These are phyloP conservation scores for Craterostigma plantagineum DNA, from an alignment of 257 asterid species.

Conservation along the genomic window DNA sequence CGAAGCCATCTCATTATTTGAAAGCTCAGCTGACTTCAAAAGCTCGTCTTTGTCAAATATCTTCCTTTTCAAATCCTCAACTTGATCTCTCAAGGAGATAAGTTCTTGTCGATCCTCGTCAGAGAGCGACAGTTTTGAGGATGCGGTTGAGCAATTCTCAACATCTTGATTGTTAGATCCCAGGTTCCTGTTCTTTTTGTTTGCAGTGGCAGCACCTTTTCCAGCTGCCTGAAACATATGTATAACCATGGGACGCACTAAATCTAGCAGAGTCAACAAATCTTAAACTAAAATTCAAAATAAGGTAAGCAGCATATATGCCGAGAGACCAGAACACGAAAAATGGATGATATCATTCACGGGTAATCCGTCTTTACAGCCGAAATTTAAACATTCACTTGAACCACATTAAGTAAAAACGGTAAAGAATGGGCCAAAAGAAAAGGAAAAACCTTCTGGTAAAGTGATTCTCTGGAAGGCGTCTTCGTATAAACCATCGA, in stretches of 20 bases:
- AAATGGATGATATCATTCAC: no score
- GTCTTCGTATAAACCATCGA: constrained; percentile 83
- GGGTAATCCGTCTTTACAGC: no score
- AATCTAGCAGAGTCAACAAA: no score
- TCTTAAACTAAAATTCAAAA: background rate
- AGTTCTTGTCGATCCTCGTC: constrained; percentile 78
- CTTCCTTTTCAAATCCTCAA: constrained; percentile 52
- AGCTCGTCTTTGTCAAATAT: constrained; percentile 69
- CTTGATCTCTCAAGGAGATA: constrained; percentile 43
- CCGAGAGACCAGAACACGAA: no score
- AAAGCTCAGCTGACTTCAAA: constrained; percentile 42
- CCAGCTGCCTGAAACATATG: constrained; percentile 39
- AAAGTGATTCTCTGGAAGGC: constrained; percentile 63
- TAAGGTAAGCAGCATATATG: no score
- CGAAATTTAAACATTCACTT: no score
- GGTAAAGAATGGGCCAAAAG: no score
- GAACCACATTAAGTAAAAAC: no score
- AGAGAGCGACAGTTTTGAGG: constrained; percentile 35
- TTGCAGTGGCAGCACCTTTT: constrained; percentile 29
- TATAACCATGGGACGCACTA: constrained; percentile 6
- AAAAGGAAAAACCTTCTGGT: constrained; percentile 37
- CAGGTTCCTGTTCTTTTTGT: constrained; percentile 34
- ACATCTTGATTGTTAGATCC: constrained; percentile 27
- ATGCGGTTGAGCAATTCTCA: constrained; percentile 31
- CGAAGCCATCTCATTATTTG: constrained; percentile 43